Evolutionary conservation across 306 rosid species (phyloP).

Genomic region (Vigna angularis): DNA sequence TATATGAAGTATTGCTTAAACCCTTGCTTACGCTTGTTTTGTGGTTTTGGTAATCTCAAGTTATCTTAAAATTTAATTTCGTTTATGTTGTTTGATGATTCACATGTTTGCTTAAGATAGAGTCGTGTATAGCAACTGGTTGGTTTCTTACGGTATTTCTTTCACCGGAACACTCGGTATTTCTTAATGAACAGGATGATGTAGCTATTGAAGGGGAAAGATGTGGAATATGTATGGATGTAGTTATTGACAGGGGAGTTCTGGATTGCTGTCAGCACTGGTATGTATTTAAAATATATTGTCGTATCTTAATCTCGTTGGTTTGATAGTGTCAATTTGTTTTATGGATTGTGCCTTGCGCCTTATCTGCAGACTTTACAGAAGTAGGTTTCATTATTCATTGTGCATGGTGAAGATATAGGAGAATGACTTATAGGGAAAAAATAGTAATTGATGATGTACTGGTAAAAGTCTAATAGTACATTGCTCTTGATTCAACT

Average conservation of each 20-base stretch:
- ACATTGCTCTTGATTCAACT: background rate
- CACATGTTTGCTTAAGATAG: background rate
- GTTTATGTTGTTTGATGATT: background rate
- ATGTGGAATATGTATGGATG: slow-evolving; percentile 98
- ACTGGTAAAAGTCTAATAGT: slow-evolving; percentile 5
- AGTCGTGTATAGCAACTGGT: background rate
- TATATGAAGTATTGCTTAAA: slow-evolving; percentile 26
- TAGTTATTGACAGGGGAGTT: slow-evolving; percentile 88
- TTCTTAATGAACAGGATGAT: slow-evolving; percentile 61
- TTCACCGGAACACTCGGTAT: slow-evolving; percentile 7
- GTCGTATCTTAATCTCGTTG: background rate
- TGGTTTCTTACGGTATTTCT: slow-evolving; percentile 23
- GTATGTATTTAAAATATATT: slow-evolving; percentile 50
- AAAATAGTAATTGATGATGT: slow-evolving; percentile 16
- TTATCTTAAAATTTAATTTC: background rate
- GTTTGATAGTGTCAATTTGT: slow-evolving; percentile 11
- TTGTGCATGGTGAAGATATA: background rate
- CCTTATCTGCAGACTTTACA: background rate
- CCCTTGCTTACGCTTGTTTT: slow-evolving; percentile 30
- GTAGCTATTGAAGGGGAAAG: slow-evolving; percentile 66
- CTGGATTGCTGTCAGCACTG: slow-evolving; percentile 98
- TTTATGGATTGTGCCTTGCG: slow-evolving; percentile 9
- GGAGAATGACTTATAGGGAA: background rate
- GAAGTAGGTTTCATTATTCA: background rate
- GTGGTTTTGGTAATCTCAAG: background rate